Conservation (phyloP, 176 grass and related monocot genomes). For the Juncus effusus region DNA sequence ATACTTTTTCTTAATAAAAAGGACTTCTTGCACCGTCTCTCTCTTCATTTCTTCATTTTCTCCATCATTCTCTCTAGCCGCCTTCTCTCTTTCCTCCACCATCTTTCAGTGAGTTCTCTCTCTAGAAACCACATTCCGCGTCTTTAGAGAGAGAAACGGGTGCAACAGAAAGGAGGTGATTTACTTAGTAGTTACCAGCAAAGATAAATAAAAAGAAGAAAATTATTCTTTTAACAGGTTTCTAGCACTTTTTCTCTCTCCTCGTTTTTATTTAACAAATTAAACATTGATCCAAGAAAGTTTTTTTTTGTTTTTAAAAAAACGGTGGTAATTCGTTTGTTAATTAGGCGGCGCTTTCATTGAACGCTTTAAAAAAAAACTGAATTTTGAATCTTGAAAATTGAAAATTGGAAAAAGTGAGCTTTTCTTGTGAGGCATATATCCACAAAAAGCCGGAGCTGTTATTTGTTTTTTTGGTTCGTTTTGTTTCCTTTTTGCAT, state of each 20-base stretch:
- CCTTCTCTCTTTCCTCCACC: constrained; percentile 45
- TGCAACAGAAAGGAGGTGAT: constrained; percentile 23
- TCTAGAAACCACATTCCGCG: background rate
- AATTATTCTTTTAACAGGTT: constrained; percentile 13
- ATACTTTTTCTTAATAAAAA: no score
- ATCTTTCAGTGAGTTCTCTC: constrained; percentile 49
- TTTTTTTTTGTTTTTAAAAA: constrained; percentile 1
- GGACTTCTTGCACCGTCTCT: background rate
- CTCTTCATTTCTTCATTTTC: constrained; percentile 34
- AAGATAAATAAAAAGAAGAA: constrained; percentile 31
- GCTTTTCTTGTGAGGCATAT: background rate
- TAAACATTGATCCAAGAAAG: constrained; percentile 52
- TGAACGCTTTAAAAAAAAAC: background rate
- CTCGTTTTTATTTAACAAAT: constrained; percentile 39
- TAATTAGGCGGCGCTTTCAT: background rate
- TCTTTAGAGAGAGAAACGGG: constrained; percentile 11
- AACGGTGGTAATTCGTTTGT: background rate
- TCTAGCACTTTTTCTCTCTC: constrained; percentile 25
- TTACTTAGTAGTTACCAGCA: background rate
- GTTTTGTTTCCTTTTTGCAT: constrained; percentile 7
- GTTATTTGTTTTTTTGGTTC: background rate
- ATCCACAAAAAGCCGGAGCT: background rate
- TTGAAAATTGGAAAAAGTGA: background rate
- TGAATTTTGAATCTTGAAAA: background rate
- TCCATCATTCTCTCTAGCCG: constrained; percentile 30